Evolutionary conservation across 148 eudicot genomes (phyloP).

Genomic region (Pharnaceum exiguum): DNA sequence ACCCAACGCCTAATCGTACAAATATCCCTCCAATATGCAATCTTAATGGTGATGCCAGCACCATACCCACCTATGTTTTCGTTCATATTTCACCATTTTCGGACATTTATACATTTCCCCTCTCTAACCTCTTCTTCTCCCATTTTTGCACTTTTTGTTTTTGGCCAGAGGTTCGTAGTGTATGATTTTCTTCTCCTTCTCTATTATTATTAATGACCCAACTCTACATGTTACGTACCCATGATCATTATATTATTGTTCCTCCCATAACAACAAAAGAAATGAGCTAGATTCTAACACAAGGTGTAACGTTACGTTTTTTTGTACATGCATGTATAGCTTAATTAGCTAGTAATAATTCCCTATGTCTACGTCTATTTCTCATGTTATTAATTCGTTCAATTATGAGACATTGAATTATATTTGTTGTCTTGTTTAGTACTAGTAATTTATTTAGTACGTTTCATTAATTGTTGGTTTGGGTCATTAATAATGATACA

Average conservation of each 20-base stretch:
- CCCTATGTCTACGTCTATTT: neutral
- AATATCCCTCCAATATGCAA: too few species aligned
- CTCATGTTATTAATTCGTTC: too few species aligned
- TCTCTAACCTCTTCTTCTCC: neutral
- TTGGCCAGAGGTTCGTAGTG: slow-evolving; percentile 14
- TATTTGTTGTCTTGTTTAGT: neutral
- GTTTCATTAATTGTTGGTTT: neutral
- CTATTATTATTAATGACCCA: slow-evolving; percentile 10
- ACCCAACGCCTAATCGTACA: too few species aligned
- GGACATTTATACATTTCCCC: slow-evolving; percentile 9
- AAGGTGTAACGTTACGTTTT: slow-evolving; percentile 21
- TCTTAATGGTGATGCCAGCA: slow-evolving; percentile 5
- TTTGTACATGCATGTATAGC: slow-evolving; percentile 14
- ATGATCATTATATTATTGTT: slow-evolving; percentile 12
- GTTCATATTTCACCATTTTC: slow-evolving; percentile 14
- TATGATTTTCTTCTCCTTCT: slow-evolving; percentile 9
- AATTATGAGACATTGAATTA: slow-evolving; percentile 1
- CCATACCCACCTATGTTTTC: too few species aligned
- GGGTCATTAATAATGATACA: neutral
- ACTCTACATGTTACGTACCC: slow-evolving; percentile 16
- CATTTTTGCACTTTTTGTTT: slow-evolving; percentile 1
- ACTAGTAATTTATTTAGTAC: neutral
- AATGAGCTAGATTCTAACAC: slow-evolving; percentile 23
- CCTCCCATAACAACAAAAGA: neutral
- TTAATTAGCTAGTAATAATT: slow-evolving; percentile 8